Evolutionary conservation across 441 rosid species (phyloP), one percentile per base, ranked within the genome.

Genomic region (Euphorbia celastroides): DNA sequence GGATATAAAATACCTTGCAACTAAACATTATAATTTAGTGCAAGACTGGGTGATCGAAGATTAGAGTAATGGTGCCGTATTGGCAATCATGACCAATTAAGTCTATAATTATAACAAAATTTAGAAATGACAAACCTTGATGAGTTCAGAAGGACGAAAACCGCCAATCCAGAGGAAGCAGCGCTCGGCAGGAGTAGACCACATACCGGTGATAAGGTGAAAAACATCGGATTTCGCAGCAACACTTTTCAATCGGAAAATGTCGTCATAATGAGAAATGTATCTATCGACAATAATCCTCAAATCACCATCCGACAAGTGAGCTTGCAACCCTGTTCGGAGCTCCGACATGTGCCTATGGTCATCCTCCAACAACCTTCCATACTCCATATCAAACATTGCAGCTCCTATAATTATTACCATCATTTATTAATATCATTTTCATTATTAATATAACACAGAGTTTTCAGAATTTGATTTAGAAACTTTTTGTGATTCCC

Each of bases 111-210:
- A n/a, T n/a, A n/a, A n/a, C n/a, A 51, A 19, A 12, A 19, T 5
- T 44, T 44, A 14, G 3, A 19, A 55, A 48, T 60, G 8, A 55
- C 75, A n/a, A n/a, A 92, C 99, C 98, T 87, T 94, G 80, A 94
- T 86, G 80, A 94, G 85, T 69, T 92, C 97, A 12, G 98, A 94
- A 11, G 99, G 99, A 11, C 97, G 93, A 68, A 88, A 94, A 54
- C 90, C 99, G 1, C 98, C 99, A 82, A 94, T 74, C 99, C 99
- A 94, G 88, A 89, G 71, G 86, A 89, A 94, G 78, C 98, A 94
- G 19, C 99, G 84, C 64, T 94, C 99, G 4, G 94, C 96, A 10
- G 98, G 99, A 66, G 98, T 81, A 84, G 83, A 89, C 99, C 99
- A 94, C 74, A 81, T 81, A 63, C 99, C 99, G 46, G 99, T 89